Evolutionary conservation across 75 land plant genomes (phyloP).

Genomic region (Pseudotsuga menziesii): DNA sequence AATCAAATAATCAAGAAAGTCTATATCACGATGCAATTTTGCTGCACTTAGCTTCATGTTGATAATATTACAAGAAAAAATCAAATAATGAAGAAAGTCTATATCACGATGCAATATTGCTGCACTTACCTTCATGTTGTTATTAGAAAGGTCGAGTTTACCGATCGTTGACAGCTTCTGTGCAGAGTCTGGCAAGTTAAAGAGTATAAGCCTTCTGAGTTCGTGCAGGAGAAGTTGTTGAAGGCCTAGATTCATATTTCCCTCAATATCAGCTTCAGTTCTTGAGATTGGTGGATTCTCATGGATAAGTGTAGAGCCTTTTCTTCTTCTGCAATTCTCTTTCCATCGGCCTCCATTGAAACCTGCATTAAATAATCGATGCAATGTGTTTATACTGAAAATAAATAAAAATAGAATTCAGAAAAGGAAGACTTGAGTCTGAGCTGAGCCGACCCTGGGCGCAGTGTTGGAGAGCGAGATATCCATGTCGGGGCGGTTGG

Average conservation of each 20-base stretch:
- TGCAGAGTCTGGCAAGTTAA: conserved; percentile 26
- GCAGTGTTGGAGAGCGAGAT: neutral
- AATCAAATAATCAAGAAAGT: neutral
- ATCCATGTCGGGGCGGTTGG: neutral
- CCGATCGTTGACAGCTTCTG: conserved; percentile 26
- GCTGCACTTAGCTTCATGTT: too few species aligned
- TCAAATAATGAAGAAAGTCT: neutral
- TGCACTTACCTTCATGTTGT: conserved; percentile 46
- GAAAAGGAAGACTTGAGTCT: too few species aligned
- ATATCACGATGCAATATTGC: too few species aligned
- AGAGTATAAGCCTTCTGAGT: conserved; percentile 40
- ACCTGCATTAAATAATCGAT: neutral
- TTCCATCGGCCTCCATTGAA: neutral
- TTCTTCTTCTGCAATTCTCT: conserved; percentile 2
- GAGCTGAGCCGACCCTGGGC: neutral
- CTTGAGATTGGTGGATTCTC: neutral
- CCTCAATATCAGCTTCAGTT: neutral
- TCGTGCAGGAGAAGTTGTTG: conserved; percentile 12
- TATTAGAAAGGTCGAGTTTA: conserved; percentile 54
- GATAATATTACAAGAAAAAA: too few species aligned
- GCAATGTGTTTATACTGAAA: too few species aligned
- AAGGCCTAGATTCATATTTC: neutral
- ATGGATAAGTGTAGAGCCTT: neutral
- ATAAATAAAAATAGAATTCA: too few species aligned
- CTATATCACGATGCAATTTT: too few species aligned